phyloP scores from a whole-genome alignment of 805 yeast genomes.

The Wickerhamiella alocasiicola region DNA sequence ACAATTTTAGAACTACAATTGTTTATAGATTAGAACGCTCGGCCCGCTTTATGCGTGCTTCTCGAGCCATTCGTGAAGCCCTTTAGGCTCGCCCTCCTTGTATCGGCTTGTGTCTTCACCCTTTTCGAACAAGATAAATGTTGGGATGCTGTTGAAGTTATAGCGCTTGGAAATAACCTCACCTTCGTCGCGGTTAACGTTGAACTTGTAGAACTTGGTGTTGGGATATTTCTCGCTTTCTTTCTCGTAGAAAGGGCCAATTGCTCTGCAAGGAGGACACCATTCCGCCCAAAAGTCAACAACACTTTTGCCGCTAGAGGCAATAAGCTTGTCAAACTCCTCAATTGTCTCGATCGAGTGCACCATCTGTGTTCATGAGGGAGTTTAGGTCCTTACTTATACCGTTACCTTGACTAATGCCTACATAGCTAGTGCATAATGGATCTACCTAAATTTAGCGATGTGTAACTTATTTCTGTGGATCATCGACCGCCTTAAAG shows the following conservation, averaged over 20 bases:
- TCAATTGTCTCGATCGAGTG: neutral
- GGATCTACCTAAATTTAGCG: too few species aligned
- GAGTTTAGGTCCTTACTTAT: too few species aligned
- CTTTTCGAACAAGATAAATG: slow-evolving; percentile 59
- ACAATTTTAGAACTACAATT: too few species aligned
- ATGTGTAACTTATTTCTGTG: too few species aligned
- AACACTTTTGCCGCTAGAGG: slow-evolving; percentile 55
- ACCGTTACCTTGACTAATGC: too few species aligned
- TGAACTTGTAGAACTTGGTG: slow-evolving; percentile 72
- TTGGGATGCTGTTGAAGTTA: slow-evolving; percentile 52
- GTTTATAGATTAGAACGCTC: neutral
- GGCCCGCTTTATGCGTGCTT: neutral
- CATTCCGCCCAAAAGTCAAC: slow-evolving; percentile 91
- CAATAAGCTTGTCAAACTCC: slow-evolving; percentile 23
- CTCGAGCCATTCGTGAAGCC: too few species aligned
- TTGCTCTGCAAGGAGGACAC: slow-evolving; percentile 97
- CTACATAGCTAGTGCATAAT: too few species aligned
- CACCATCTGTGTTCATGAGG: neutral
- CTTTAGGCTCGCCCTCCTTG: too few species aligned
- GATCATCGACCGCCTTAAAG: too few species aligned
- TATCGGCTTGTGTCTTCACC: too few species aligned
- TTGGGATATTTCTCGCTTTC: slow-evolving; percentile 30
- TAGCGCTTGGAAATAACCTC: slow-evolving; percentile 55
- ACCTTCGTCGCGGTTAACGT: slow-evolving; percentile 75
- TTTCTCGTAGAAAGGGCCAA: slow-evolving; percentile 71